These are phyloP conservation scores for Boletus tomentosulus DNA, from an alignment of 768 basidiomycete genomes.

Conservation along the genomic window DNA sequence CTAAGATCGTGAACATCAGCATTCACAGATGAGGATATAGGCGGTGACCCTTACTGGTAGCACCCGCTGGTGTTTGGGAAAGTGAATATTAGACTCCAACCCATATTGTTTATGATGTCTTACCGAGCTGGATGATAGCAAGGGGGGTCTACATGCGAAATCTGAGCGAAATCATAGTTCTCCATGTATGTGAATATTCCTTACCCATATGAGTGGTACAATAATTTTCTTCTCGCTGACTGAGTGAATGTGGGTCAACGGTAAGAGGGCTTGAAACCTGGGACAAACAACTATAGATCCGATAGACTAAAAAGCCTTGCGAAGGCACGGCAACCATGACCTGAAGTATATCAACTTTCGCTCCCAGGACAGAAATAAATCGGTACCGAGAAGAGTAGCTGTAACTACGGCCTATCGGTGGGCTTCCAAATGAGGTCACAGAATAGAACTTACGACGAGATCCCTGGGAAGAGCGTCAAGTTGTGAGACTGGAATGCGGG, in stretches of 20 bases:
- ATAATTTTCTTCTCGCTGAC: not conserved
- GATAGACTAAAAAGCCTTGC: constrained; percentile 12
- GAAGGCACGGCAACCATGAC: not conserved
- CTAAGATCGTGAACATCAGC: not conserved
- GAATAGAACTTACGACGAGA: not conserved
- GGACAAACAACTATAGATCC: constrained; percentile 13
- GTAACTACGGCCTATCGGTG: constrained; percentile 1
- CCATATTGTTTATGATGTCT: not conserved
- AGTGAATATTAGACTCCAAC: too few relatives aligned
- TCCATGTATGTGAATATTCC: not conserved
- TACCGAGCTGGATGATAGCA: not conserved
- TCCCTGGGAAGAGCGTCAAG: not conserved
- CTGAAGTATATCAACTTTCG: constrained; percentile 2
- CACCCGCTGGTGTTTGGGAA: too few relatives aligned
- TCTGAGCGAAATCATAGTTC: too few relatives aligned
- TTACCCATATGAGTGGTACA: not conserved
- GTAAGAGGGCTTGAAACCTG: too few relatives aligned
- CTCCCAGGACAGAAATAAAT: not conserved
- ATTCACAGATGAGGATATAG: not conserved
- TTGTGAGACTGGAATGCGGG: too few relatives aligned
- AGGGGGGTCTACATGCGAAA: not conserved
- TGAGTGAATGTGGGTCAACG: not conserved
- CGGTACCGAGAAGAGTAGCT: constrained; percentile 1
- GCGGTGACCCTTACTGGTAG: too few relatives aligned
- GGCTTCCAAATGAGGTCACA: not conserved